phyloP scores from a whole-genome alignment of 1,284 basidiomycete species.

The Lentinus polychrous region DNA sequence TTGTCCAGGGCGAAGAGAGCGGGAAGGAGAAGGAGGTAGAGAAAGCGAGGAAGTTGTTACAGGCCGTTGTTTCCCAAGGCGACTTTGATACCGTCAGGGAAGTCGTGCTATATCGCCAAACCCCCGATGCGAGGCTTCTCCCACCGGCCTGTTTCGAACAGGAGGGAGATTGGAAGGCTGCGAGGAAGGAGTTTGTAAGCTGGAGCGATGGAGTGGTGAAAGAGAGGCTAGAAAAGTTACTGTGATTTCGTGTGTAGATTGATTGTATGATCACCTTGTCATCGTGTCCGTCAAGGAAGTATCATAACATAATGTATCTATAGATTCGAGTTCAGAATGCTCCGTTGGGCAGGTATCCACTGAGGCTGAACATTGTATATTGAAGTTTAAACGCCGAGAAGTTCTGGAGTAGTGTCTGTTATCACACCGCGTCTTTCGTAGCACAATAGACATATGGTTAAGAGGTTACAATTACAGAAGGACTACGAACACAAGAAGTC shows the following conservation, averaged over 20 bases:
- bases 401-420: too few species aligned
- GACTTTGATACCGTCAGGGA: slow-evolving; percentile 40
- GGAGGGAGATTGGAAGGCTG: slow-evolving; percentile 17
- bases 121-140: slow-evolving; percentile 19
- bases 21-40: slow-evolving; percentile 17
- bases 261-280: neutral
- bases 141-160: slow-evolving; percentile 36
- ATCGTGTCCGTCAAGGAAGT: neutral
- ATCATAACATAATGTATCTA: neutral
- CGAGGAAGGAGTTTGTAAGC: slow-evolving; percentile 21
- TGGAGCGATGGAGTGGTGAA: slow-evolving; percentile 14
- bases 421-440: too few species aligned
- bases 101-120: slow-evolving; percentile 47
- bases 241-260: slow-evolving; percentile 6
- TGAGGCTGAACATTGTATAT: too few species aligned
- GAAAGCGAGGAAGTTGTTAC: slow-evolving; percentile 41
- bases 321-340: too few species aligned
- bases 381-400: too few species aligned
- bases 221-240: slow-evolving; percentile 19
- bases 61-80: slow-evolving; percentile 45
- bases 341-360: too few species aligned
- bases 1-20: slow-evolving; percentile 18
- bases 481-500: too few species aligned
- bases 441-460: too few species aligned
- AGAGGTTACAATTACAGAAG: too few species aligned